Evolutionary conservation across 1,139 yeast genomes (phyloP), one percentile per base, ranked within the genome.

Genomic region (Yamadazyma dendronema): DNA sequence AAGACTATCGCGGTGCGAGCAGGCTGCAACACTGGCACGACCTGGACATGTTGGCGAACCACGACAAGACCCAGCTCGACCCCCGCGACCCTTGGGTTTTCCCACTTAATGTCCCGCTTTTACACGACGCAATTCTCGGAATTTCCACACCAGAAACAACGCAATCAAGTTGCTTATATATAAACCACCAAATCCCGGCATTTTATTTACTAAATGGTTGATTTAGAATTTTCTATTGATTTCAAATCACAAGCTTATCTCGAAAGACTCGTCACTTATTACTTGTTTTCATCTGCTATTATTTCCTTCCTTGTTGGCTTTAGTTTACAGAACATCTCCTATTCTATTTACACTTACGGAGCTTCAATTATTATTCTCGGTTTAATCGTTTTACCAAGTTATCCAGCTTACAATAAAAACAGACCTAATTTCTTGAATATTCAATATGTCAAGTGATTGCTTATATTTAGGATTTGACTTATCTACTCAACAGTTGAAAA

Each of bases 401-500:
- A 79, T 69, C 72, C 83, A 1, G 44, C 54, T 19, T 82, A 72
- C 54, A 77, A 69, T 38, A 60, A 65, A 46, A 53, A 73, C 45
- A 74, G 75, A 8, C 59, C 70, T 21, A 53, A 47, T 42, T 80
- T 77, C 73, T 59, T 65, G 24, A 40, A 51, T 25, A 51, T 61
- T 36, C 49, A 57, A 36, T 58, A 58, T 54, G 62, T 51, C 51
- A 43, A 34, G 31, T 38, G 39, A 42, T 27, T 36, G 8, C 6
- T 19, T 74, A 36, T 81, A 63, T 50, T 62, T 85, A 43, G 97
- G 97, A 1, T 78, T 88, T 52, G 97, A 89, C 57, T 70, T 89
- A 30, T 87, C 96, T 2, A 89, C 97, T 13, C 97, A 89, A 58
- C 96, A 88, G 56, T 65, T 89, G 52, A 89, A 89, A 59, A 77